Percentiles rank a stretch among this genome's conserved stretches.
Conservation (phyloP, 805 yeast genomes). For the Hagleromyces aurorensis region DNA sequence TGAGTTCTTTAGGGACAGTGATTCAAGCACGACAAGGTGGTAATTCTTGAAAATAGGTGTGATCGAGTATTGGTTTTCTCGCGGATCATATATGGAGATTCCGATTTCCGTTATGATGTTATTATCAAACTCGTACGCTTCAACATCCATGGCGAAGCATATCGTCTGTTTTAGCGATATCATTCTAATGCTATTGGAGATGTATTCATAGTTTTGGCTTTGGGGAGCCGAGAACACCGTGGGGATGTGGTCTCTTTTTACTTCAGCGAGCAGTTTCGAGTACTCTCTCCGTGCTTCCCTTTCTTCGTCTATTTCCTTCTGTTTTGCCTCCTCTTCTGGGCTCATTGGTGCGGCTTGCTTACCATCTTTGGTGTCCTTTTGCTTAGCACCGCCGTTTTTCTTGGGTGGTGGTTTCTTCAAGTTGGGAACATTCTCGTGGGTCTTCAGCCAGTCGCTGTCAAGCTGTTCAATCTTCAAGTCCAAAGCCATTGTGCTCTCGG, state of each 20-base stretch:
- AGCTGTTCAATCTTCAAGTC: constrained; percentile 4
- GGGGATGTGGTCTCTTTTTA: constrained; percentile 20
- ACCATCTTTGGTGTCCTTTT: background rate
- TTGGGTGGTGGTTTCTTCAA: no score
- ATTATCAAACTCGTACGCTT: constrained; percentile 44
- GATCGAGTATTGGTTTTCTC: constrained; percentile 33
- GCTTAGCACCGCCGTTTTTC: background rate
- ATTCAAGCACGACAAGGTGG: constrained; percentile 41
- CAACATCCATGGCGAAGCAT: constrained; percentile 46
- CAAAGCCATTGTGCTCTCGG: constrained; percentile 6
- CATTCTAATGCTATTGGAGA: constrained; percentile 15
- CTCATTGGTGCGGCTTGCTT: background rate
- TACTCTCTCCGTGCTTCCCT: constrained; percentile 6
- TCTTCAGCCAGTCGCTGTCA: constrained; percentile 1
- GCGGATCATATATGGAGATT: constrained; percentile 48
- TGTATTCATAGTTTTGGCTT: constrained; percentile 15
- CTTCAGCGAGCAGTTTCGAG: constrained; percentile 8
- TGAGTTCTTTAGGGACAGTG: constrained; percentile 39
- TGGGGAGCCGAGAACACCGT: constrained; percentile 18
- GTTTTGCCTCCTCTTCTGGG: constrained; percentile 3
- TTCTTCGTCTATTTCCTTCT: constrained; percentile 3
- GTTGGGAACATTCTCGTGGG: no score
- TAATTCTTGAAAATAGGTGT: constrained; percentile 36
- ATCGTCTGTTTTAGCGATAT: constrained; percentile 23
- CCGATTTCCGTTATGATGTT: constrained; percentile 49